Conservation (phyloP, 2,329 filamentous ascomycete genomes). For the Pseudodiploospora longispora region DNA sequence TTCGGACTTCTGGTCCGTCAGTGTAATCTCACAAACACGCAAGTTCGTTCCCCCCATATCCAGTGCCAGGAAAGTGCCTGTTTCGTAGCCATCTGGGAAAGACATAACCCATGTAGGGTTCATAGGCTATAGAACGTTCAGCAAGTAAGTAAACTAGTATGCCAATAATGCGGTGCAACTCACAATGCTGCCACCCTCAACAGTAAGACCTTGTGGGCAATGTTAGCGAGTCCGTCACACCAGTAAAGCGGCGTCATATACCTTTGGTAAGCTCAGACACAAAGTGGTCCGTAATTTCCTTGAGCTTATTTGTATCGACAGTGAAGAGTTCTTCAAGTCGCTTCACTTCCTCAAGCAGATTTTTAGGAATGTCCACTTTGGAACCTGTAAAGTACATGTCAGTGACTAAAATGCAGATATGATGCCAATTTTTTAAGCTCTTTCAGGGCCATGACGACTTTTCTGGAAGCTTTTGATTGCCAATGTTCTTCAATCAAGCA, state of each 20-base stretch:
- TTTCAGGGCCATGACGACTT: too few relatives aligned
- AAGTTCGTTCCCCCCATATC: slow-evolving; percentile 97
- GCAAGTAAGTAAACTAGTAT: slow-evolving; percentile 3
- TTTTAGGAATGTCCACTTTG: slow-evolving; percentile 82
- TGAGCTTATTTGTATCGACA: slow-evolving; percentile 70
- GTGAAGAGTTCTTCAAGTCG: slow-evolving; percentile 77
- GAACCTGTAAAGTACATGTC: slow-evolving; percentile 52
- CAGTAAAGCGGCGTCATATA: slow-evolving; percentile 21
- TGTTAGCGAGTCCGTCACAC: background rate
- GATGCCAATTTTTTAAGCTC: too few relatives aligned
- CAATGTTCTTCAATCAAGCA: too few relatives aligned
- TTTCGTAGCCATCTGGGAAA: slow-evolving; percentile 79
- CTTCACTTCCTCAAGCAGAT: slow-evolving; percentile 72
- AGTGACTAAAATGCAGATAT: slow-evolving; percentile 3
- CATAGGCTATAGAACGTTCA: slow-evolving; percentile 63
- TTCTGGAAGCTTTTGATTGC: too few relatives aligned
- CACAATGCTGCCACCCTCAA: slow-evolving; percentile 89
- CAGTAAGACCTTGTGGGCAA: slow-evolving; percentile 55
- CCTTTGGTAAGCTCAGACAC: slow-evolving; percentile 80
- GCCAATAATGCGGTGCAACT: slow-evolving; percentile 27
- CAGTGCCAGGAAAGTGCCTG: slow-evolving; percentile 78
- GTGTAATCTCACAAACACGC: slow-evolving; percentile 84
- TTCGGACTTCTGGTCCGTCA: slow-evolving; percentile 80
- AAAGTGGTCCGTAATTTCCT: slow-evolving; percentile 86
- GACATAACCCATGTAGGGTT: slow-evolving; percentile 95